Evolutionary conservation across 805 yeast genomes (phyloP), one percentile per base, ranked within the genome.

Genomic region (Starmera amethionina): DNA sequence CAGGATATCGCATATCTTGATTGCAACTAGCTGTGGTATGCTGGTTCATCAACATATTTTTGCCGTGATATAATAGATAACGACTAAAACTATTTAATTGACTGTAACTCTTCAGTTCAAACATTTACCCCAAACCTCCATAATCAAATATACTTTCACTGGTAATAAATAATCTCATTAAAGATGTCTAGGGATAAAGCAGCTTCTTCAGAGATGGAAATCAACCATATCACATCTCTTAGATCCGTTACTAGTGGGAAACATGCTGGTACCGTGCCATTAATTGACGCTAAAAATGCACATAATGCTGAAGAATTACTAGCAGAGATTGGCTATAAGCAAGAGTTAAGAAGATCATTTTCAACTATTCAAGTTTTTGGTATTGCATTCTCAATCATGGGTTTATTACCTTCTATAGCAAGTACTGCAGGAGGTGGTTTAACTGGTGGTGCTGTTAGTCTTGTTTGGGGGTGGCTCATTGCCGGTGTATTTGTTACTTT

Each of bases 331-430:
- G 89, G 89, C 8, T 81, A 82, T 56, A 77, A 77, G 52, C 82
- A 79, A 52, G 88, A 82, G 51, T 62, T 81, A 38, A 66, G 66
- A 36, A 71, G 89, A 56, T 68, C 69, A 32, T 81, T 77, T 51
- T 65, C 79, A 3, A 73, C 81, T 1, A 43, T 76, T 34, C 82
- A 78, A 55, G 78, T 79, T 18, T 81, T 81, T 53, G 85, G 84
- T 41, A 75, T 80, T 42, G 82, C 86, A 4, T 80, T 78, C 52
- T 71, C 79, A 15, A 79, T 82, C 54, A 80, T 82, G 86, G 83
- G 86, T 9, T 58, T 81, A 37, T 61, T 80, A 34, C 84, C 84
- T 0, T 72, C 81, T 11, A 75, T 79, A 38, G 73, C 83, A 0
- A 72, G 84, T 3, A 66, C 71, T 28, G 52, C 79, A 29, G 64